Evolutionary conservation across 441 rosid genomes (phyloP).

Genomic region (Macaranga tanarius): DNA sequence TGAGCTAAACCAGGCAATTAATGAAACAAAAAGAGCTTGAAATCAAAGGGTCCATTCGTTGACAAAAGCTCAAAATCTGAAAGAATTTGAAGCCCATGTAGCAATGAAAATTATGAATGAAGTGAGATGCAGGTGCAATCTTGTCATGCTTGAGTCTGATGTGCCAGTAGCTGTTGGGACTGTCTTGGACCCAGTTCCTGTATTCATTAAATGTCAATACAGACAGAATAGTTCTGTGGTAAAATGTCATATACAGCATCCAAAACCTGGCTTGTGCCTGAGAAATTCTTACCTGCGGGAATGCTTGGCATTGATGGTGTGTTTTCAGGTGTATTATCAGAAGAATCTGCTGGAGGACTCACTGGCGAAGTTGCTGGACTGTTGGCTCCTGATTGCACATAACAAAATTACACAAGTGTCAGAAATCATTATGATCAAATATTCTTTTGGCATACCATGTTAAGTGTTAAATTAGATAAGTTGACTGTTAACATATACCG

Average conservation of each 20-base stretch:
- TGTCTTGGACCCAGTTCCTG: slow-evolving; percentile 43
- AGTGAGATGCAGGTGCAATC: slow-evolving; percentile 24
- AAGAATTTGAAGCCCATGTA: slow-evolving; percentile 22
- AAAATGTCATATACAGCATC: not conserved
- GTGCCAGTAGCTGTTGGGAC: slow-evolving; percentile 24
- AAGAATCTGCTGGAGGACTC: slow-evolving; percentile 34
- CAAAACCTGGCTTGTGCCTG: not conserved
- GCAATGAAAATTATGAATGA: slow-evolving; percentile 23
- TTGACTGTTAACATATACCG: slow-evolving; percentile 13
- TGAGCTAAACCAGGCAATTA: slow-evolving; percentile 22
- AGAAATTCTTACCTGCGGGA: slow-evolving; percentile 27
- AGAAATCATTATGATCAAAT: not conserved
- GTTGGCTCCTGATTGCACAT: not conserved
- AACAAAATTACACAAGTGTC: not conserved
- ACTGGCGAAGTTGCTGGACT: slow-evolving; percentile 11
- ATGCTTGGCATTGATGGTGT: slow-evolving; percentile 22
- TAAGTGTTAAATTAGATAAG: not conserved
- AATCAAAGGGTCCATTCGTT: slow-evolving; percentile 17
- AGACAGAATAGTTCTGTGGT: too few species aligned
- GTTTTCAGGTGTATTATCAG: not conserved
- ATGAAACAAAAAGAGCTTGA: slow-evolving; percentile 14
- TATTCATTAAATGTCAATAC: slow-evolving; percentile 6
- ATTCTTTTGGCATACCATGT: not conserved
- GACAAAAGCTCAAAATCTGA: slow-evolving; percentile 12
- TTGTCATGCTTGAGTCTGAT: slow-evolving; percentile 29